phyloP scores from a whole-genome alignment of 164 flowering plant species.

The Macadamia tetraphylla region DNA sequence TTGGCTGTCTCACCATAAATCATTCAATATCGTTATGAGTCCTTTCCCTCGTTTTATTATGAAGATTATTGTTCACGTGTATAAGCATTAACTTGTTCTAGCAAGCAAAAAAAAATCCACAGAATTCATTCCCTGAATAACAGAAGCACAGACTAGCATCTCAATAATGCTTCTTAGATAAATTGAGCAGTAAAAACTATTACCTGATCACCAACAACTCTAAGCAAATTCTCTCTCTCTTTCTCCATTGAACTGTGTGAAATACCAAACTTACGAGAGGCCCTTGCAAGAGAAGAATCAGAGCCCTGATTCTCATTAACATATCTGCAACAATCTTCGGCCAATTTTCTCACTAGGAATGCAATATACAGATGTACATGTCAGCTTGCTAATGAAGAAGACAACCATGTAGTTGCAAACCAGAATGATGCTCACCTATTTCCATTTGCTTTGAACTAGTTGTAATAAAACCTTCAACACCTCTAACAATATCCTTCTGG shows the following conservation, averaged over 20 bases:
- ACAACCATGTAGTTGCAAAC: slow-evolving; percentile 4
- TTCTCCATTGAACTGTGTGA: slow-evolving; percentile 53
- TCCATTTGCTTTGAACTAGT: slow-evolving; percentile 65
- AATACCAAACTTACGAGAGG: slow-evolving; percentile 51
- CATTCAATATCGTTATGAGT: no score
- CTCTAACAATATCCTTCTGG: slow-evolving; percentile 80
- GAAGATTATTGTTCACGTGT: no score
- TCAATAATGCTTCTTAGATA: not conserved
- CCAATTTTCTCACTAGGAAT: slow-evolving; percentile 46
- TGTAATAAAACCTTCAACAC: slow-evolving; percentile 61
- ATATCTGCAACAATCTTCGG: slow-evolving; percentile 65
- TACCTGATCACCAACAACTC: slow-evolving; percentile 53
- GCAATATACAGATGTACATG: slow-evolving; percentile 2
- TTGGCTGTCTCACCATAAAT: no score
- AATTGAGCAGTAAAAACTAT: slow-evolving; percentile 4
- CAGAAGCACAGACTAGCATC: not conserved
- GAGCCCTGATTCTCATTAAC: slow-evolving; percentile 44
- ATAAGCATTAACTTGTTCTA: no score
- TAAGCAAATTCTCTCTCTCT: slow-evolving; percentile 50
- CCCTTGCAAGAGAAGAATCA: slow-evolving; percentile 43
- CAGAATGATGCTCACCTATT: slow-evolving; percentile 39
- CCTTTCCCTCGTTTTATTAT: no score
- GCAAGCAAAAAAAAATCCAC: not conserved
- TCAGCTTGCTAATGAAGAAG: slow-evolving; percentile 10
- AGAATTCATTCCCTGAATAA: not conserved